Evolutionary conservation across 768 basidiomycete species (phyloP), one percentile per base, ranked within the genome.

Genomic region (Lactifluus volemus): DNA sequence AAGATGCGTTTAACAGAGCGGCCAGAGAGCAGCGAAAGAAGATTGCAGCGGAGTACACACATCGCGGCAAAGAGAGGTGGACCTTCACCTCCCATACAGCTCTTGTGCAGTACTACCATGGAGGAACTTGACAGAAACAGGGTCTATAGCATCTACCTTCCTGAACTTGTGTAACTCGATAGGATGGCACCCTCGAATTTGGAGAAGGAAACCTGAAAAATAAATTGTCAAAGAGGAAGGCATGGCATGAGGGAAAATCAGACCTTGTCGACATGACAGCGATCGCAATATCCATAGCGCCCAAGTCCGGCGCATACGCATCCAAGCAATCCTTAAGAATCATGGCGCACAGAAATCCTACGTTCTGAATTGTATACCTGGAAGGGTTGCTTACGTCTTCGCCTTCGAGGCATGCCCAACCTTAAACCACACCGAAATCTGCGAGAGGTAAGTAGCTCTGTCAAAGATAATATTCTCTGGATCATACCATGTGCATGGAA

Each of bases 361-460:
- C 38, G 11, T 9, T 2, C 11, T 10, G 8, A 32, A 11, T 38
- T 9, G 36, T 38, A 11, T 11, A 38, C 38, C 38, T 12, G 38
- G 11, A 38, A 11, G 38, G 12, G 38, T 12, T 11, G 38, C 34
- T 12, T 12, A 11, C 12, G 38, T 38, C 38, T 11, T 38, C 38
- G 38, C 32, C 32, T 32, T 32, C 32, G 32, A 32, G 32, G 32
- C 7, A 32, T 38, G 36, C 36, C 36, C 36, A 11, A 38, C 4
- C 8, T 38, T 38, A 2, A 14, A 65, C 62, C 45, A 68, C 58
- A 10, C 69, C 68, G 50, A 72, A 70, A 61, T 69, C 68, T 9
- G 67, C 39, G 45, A 73, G 60, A 25, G 58, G 61, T 52, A 70
- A 49, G 55, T 68, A 68, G n/a, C 67, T 0, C 60, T 58, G 48